Percentiles rank a stretch among this genome's conserved stretches.
These are phyloP conservation scores for Penicillium sp. DNA, from an alignment of 2,329 filamentous ascomycete species.

Conservation along the genomic window DNA sequence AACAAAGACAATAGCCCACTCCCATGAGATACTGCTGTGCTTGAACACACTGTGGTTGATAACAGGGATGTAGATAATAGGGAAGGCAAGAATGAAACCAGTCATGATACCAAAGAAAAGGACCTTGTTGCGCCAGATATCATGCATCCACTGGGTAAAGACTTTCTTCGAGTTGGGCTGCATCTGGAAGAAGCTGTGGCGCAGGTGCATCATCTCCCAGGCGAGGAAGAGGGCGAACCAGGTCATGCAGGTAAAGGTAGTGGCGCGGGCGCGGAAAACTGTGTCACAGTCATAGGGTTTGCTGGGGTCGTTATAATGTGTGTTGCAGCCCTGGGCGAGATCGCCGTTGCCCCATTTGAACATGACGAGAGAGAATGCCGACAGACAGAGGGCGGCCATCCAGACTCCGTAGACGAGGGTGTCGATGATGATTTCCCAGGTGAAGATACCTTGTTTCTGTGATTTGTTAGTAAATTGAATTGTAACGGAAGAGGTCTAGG, in stretches of 20 bases:
- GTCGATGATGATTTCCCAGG: slow-evolving; percentile 72
- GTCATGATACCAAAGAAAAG: slow-evolving; percentile 64
- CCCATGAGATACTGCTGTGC: slow-evolving; percentile 65
- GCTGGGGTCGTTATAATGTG: slow-evolving; percentile 45
- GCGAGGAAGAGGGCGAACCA: slow-evolving; percentile 76
- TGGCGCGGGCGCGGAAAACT: slow-evolving; percentile 70
- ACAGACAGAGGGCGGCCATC: slow-evolving; percentile 70
- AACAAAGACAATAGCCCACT: slow-evolving; percentile 68
- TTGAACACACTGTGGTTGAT: slow-evolving; percentile 66
- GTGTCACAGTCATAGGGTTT: slow-evolving; percentile 53
- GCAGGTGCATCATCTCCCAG: slow-evolving; percentile 74
- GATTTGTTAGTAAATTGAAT: slow-evolving; percentile 11
- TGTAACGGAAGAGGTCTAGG: too few relatives aligned
- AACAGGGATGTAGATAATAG: slow-evolving; percentile 66
- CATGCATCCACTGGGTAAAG: slow-evolving; percentile 65
- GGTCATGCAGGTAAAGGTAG: slow-evolving; percentile 71
- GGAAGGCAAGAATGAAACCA: slow-evolving; percentile 59
- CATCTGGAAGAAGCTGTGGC: slow-evolving; percentile 74
- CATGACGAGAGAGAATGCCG: slow-evolving; percentile 63
- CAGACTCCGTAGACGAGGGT: slow-evolving; percentile 77
- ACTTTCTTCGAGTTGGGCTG: slow-evolving; percentile 61
- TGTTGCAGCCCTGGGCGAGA: slow-evolving; percentile 63
- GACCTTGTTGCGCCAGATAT: slow-evolving; percentile 72
- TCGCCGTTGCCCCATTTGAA: slow-evolving; percentile 62
- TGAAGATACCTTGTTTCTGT: slow-evolving; percentile 68